Evolutionary conservation across 352 stramenopile genomes (phyloP).

Genomic region (Globisporangium recalcitrans): DNA sequence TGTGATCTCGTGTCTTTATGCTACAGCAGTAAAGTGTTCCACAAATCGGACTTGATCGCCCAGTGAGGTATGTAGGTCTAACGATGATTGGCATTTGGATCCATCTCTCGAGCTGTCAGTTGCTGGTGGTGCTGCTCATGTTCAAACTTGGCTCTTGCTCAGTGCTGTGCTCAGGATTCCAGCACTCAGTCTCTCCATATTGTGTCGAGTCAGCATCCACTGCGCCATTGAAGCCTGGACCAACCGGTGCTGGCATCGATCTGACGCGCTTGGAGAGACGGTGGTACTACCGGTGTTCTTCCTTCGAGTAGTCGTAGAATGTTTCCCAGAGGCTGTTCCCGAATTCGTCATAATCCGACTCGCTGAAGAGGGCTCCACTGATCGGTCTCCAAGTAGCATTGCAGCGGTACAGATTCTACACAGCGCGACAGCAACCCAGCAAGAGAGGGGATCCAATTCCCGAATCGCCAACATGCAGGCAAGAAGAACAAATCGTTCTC

Average conservation of each 20-base stretch:
- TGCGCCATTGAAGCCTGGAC: background rate
- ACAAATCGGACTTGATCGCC: background rate
- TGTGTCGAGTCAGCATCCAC: background rate
- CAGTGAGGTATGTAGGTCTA: background rate
- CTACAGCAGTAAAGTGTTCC: background rate
- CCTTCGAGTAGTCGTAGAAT: conserved; percentile 60
- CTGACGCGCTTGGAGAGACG: conserved; percentile 57
- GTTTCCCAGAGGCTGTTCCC: conserved; percentile 57
- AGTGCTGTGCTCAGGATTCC: background rate
- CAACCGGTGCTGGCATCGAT: background rate
- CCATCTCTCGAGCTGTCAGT: background rate
- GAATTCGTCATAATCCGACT: conserved; percentile 45
- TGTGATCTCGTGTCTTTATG: background rate
- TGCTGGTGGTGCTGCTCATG: background rate
- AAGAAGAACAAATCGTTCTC: background rate
- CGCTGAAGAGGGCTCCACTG: conserved; percentile 23
- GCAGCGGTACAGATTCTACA: conserved; percentile 55
- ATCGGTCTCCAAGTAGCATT: background rate
- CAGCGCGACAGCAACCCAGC: too few relatives aligned
- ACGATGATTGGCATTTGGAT: background rate
- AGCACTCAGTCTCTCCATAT: background rate
- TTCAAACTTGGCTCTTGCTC: background rate
- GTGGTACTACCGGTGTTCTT: conserved; percentile 63
- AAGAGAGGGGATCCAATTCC: too few relatives aligned
- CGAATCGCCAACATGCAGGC: background rate